Conservation (phyloP, 208 protist species). For the Trichomonas vaginalis region DNA sequence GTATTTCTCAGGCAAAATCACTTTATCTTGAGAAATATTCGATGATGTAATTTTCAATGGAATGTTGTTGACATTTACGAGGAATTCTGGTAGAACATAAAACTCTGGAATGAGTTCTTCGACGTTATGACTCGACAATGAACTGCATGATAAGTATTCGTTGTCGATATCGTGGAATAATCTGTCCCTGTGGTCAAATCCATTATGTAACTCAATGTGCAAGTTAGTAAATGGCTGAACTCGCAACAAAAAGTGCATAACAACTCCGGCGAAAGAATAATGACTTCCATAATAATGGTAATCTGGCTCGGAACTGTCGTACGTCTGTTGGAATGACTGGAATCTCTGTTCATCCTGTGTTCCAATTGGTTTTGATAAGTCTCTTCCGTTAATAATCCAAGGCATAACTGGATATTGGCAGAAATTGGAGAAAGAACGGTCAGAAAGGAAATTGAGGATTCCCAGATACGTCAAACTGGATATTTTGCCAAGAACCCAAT, state of each 20-base stretch:
- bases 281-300: not conserved
- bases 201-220: not conserved
- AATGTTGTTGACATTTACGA: not conserved
- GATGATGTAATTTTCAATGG: not conserved
- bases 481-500: not conserved
- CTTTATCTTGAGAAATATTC: too few species aligned
- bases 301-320: not conserved
- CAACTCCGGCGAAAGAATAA: not conserved
- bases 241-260: not conserved
- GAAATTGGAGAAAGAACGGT: not conserved
- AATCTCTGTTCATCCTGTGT: not conserved
- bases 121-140: not conserved
- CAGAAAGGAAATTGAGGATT: not conserved
- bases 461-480: not conserved
- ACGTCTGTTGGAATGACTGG: not conserved
- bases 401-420: conserved; percentile 8
- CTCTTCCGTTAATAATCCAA: not conserved
- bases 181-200: not conserved
- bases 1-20: not conserved
- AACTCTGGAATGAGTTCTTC: not conserved
- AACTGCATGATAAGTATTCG: not conserved
- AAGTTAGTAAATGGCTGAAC: not conserved
- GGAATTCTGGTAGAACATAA: not conserved
- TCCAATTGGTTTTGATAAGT: not conserved
- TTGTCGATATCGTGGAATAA: not conserved